phyloP scores from a whole-genome alignment of 129 eudicot species.

The Dittrichia graveolens region DNA sequence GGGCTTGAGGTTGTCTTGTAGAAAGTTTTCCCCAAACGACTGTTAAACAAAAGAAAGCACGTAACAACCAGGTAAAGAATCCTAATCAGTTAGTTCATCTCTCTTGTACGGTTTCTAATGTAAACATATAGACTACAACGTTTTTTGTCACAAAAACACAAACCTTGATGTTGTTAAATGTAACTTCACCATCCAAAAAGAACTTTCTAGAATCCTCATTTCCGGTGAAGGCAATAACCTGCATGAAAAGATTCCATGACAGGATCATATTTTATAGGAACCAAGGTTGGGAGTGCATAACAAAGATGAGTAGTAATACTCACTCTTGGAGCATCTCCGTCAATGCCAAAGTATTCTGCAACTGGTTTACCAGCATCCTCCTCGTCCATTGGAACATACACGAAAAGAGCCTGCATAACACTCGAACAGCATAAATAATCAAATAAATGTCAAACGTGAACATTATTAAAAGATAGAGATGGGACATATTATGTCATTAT shows the following conservation, averaged over 20 bases:
- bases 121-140: background rate
- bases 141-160: background rate
- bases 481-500: no score
- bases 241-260: conserved; percentile 23
- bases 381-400: conserved; percentile 65
- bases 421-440: background rate
- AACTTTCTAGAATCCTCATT: conserved; percentile 67
- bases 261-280: background rate
- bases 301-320: conserved; percentile 27
- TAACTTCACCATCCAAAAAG: conserved; percentile 68
- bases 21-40: conserved; percentile 65
- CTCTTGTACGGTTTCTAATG: background rate
- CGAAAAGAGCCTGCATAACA: conserved; percentile 58
- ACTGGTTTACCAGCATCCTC: conserved; percentile 76
- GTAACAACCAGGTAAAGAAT: background rate
- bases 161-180: conserved; percentile 67
- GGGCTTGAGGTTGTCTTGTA: conserved; percentile 86
- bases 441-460: background rate
- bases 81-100: background rate
- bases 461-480: background rate
- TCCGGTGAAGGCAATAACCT: conserved; percentile 80
- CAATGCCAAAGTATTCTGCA: conserved; percentile 73
- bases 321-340: conserved; percentile 62
- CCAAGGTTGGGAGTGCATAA: background rate
- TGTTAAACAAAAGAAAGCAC: conserved; percentile 26